Conservation (phyloP, 1,284 basidiomycete genomes). For the Prillingera fragicola region DNA sequence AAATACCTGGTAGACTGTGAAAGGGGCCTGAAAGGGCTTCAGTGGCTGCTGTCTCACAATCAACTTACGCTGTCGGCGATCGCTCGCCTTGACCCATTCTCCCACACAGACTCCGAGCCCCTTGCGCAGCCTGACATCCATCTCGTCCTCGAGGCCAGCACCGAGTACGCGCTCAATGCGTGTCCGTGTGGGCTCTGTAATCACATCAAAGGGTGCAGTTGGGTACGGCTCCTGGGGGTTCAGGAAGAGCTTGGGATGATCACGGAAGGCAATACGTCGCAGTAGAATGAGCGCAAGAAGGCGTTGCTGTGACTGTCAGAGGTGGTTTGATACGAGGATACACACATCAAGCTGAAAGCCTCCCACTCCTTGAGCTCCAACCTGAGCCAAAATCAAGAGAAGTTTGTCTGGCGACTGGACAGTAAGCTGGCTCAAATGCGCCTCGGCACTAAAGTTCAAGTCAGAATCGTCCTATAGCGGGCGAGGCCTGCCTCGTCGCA, state of each 20-base stretch:
- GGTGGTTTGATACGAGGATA: not conserved
- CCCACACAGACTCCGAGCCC: slow-evolving; percentile 37
- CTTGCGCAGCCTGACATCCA: slow-evolving; percentile 38
- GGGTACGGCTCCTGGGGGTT: slow-evolving; percentile 22
- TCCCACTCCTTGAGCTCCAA: slow-evolving; percentile 42
- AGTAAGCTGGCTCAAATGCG: slow-evolving; percentile 26
- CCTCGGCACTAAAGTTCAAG: slow-evolving; percentile 28
- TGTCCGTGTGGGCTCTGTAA: slow-evolving; percentile 28
- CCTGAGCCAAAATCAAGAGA: slow-evolving; percentile 38
- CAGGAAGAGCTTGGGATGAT: slow-evolving; percentile 30
- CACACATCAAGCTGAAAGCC: slow-evolving; percentile 44
- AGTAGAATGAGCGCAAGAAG: slow-evolving; percentile 37
- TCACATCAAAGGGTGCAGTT: slow-evolving; percentile 36
- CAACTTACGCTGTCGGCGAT: slow-evolving; percentile 33
- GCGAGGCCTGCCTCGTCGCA: not conserved
- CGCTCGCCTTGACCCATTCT: slow-evolving; percentile 36
- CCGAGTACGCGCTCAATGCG: slow-evolving; percentile 39
- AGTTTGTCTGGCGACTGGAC: slow-evolving; percentile 28
- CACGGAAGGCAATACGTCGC: slow-evolving; percentile 32
- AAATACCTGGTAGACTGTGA: slow-evolving; percentile 26
- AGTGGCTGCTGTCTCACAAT: not conserved
- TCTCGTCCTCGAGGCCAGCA: slow-evolving; percentile 41
- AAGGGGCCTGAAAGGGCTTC: slow-evolving; percentile 34
- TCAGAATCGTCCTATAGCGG: not conserved
- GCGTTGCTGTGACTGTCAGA: slow-evolving; percentile 27